phyloP scores from a whole-genome alignment of 2,329 filamentous ascomycete species.

The Paecilomyces fulvus region DNA sequence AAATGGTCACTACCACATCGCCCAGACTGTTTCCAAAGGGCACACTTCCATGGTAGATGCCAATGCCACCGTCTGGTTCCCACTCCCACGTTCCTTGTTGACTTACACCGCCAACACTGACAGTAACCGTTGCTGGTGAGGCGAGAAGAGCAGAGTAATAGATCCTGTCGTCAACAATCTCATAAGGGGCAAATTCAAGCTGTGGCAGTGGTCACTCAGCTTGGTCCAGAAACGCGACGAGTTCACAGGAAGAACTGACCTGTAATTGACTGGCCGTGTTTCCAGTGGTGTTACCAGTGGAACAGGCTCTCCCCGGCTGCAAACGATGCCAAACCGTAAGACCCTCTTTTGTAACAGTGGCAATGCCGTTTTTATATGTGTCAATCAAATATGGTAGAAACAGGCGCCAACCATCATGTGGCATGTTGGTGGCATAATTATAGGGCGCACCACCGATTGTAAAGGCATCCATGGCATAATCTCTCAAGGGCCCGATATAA shows the following conservation, averaged over 20 bases:
- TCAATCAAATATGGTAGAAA: background rate
- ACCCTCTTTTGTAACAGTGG: background rate
- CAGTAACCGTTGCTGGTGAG: background rate
- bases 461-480: background rate
- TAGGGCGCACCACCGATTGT: background rate
- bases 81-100: background rate
- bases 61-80: background rate
- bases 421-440: background rate
- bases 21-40: background rate
- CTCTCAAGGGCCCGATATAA: constrained; percentile 41
- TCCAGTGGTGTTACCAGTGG: background rate
- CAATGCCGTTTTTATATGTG: background rate
- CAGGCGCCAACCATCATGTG: background rate
- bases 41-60: background rate
- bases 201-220: background rate
- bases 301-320: background rate
- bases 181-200: background rate
- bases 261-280: background rate
- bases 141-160: background rate
- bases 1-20: background rate
- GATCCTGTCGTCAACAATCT: background rate
- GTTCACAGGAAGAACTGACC: background rate
- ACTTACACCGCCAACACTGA: background rate
- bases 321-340: background rate
- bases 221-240: background rate